Conservation (phyloP, 1,139 yeast genomes). For the Yamadazyma dendronema region DNA sequence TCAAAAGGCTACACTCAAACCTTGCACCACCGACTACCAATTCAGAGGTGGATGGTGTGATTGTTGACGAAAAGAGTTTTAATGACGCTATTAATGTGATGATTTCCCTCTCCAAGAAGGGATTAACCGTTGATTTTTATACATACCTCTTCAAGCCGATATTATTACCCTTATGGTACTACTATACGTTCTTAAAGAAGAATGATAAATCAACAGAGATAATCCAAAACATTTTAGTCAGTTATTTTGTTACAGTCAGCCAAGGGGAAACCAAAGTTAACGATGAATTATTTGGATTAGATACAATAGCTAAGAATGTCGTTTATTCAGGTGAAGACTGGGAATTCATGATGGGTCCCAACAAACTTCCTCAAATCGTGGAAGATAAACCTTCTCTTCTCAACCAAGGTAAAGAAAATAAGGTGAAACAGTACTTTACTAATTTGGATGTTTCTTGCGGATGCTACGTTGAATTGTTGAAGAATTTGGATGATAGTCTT, state of each 20-base stretch:
- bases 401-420: slow-evolving; percentile 20
- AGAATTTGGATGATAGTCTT: slow-evolving; percentile 44
- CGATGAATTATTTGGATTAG: slow-evolving; percentile 27
- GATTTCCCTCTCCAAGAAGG: slow-evolving; percentile 57
- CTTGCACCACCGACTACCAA: slow-evolving; percentile 32
- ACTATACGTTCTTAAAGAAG: slow-evolving; percentile 48
- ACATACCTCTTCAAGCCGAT: slow-evolving; percentile 45
- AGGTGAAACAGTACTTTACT: slow-evolving; percentile 32
- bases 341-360: slow-evolving; percentile 52
- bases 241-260: slow-evolving; percentile 43
- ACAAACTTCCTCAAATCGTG: slow-evolving; percentile 53
- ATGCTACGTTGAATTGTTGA: slow-evolving; percentile 46
- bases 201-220: slow-evolving; percentile 42
- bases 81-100: slow-evolving; percentile 67
- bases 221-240: slow-evolving; percentile 44
- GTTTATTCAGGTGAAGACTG: slow-evolving; percentile 47
- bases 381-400: slow-evolving; percentile 5
- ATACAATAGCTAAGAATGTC: slow-evolving; percentile 42
- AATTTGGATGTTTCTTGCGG: slow-evolving; percentile 53
- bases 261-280: slow-evolving; percentile 18
- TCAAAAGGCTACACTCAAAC: slow-evolving; percentile 44
- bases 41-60: slow-evolving; percentile 16
- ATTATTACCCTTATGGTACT: slow-evolving; percentile 58
- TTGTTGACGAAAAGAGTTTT: slow-evolving; percentile 47
- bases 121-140: slow-evolving; percentile 42